Conservation (phyloP, 495 filamentous ascomycete genomes). For the Penicillium chermesinum region DNA sequence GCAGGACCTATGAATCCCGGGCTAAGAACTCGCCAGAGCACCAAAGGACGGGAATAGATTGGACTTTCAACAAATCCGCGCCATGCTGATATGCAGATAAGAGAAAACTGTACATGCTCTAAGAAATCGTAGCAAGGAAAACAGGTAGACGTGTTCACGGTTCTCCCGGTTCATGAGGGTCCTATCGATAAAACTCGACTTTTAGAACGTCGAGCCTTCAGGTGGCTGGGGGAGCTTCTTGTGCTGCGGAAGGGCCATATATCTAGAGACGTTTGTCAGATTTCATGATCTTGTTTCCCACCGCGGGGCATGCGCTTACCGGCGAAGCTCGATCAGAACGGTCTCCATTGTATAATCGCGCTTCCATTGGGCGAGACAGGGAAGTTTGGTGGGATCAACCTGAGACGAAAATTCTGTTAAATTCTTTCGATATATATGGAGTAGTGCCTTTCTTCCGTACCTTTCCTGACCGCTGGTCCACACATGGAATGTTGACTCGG, state of each 20-base stretch:
- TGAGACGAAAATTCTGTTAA: slow-evolving; percentile 24
- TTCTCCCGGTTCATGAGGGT: slow-evolving; percentile 28
- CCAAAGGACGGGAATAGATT: slow-evolving; percentile 3
- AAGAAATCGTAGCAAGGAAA: slow-evolving; percentile 17
- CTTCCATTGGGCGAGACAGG: slow-evolving; percentile 82
- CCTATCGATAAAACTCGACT: slow-evolving; percentile 11
- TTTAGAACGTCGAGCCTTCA: slow-evolving; percentile 73
- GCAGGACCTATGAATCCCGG: background rate
- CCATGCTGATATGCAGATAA: slow-evolving; percentile 39
- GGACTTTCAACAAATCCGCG: slow-evolving; percentile 24
- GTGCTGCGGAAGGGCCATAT: slow-evolving; percentile 88
- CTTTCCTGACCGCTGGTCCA: slow-evolving; percentile 71
- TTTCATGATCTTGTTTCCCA: background rate
- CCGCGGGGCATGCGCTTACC: slow-evolving; percentile 40
- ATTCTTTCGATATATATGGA: too few relatives aligned
- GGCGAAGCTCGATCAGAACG: slow-evolving; percentile 81
- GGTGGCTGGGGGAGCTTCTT: slow-evolving; percentile 94
- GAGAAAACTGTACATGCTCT: slow-evolving; percentile 36
- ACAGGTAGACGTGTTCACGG: slow-evolving; percentile 28
- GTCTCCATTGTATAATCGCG: slow-evolving; percentile 90
- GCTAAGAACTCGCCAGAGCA: background rate
- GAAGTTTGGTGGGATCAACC: slow-evolving; percentile 81
- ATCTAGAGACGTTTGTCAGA: slow-evolving; percentile 46
- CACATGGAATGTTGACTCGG: slow-evolving; percentile 91
- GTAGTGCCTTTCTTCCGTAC: slow-evolving; percentile 31